A percentile compares a stretch with the other conserved stretches of the same genome.
Evolutionary conservation across 2,329 filamentous ascomycete genomes (phyloP).

Genomic region (Aspergillus sp.): DNA sequence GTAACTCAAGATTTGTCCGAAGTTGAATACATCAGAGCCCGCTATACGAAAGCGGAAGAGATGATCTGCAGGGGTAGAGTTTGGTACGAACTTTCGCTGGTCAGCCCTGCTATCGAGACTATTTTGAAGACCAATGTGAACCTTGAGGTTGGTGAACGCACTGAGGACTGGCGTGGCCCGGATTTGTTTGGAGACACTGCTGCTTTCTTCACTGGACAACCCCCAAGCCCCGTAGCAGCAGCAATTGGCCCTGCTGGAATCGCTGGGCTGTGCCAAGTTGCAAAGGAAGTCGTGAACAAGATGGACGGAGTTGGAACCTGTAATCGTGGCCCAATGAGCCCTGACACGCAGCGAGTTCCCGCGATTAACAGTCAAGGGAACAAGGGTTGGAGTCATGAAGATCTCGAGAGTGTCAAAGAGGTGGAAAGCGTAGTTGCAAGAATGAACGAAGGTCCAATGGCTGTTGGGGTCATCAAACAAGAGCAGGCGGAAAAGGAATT

Average conservation of each 20-base stretch:
- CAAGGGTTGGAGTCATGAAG: constrained; percentile 16
- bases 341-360: not conserved
- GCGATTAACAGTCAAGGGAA: not conserved
- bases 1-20: constrained; percentile 14
- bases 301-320: constrained; percentile 39
- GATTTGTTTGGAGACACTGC: constrained; percentile 32
- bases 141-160: constrained; percentile 36
- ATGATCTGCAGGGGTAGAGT: constrained; percentile 34
- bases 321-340: constrained; percentile 19
- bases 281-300: constrained; percentile 34
- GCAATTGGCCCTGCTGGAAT: constrained; percentile 28
- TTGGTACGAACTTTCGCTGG: constrained; percentile 42
- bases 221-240: constrained; percentile 19
- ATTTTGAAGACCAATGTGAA: constrained; percentile 32
- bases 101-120: constrained; percentile 36
- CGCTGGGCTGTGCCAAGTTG: constrained; percentile 29
- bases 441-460: not conserved
- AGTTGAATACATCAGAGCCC: constrained; percentile 27
- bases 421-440: constrained; percentile 15
- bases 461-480: not conserved
- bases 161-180: constrained; percentile 28
- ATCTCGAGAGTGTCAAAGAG: constrained; percentile 22
- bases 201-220: constrained; percentile 13
- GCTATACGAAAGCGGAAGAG: constrained; percentile 22
- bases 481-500: constrained; percentile 8